These are phyloP conservation scores for Ceriops decandra DNA, from an alignment of 345 rosid species.

Conservation along the genomic window DNA sequence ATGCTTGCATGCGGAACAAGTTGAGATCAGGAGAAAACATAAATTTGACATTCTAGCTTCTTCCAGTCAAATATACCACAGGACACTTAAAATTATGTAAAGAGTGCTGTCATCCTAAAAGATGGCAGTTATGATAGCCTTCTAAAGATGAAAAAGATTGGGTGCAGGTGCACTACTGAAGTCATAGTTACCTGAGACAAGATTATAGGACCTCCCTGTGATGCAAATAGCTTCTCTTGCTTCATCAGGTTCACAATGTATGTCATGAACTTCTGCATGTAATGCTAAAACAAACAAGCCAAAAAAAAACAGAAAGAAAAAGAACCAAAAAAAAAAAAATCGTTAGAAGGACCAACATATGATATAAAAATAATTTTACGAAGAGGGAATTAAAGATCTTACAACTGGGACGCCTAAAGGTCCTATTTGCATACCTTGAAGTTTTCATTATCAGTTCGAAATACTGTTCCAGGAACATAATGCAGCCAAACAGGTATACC, in stretches of 20 bases:
- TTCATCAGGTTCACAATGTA: constrained; percentile 74
- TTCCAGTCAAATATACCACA: no score
- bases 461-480: constrained; percentile 79
- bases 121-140: neutral
- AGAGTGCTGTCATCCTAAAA: neutral
- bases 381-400: neutral
- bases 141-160: neutral
- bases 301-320: neutral
- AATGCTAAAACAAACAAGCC: constrained; percentile 39
- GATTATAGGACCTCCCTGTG: constrained; percentile 97
- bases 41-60: no score
- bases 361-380: neutral
- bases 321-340: constrained; percentile 13
- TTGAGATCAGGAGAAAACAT: no score
- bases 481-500: constrained; percentile 95
- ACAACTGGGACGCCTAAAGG: constrained; percentile 3
- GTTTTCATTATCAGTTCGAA: constrained; percentile 74
- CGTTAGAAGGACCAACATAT: constrained; percentile 1
- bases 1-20: no score
- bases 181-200: constrained; percentile 67
- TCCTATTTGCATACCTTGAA: constrained; percentile 52
- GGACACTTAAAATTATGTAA: no score
- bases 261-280: constrained; percentile 81
- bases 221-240: constrained; percentile 83
- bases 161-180: neutral